Evolutionary conservation across 768 basidiomycete species (phyloP).

Genomic region (button mushroom (Agaricus bisporus)): DNA sequence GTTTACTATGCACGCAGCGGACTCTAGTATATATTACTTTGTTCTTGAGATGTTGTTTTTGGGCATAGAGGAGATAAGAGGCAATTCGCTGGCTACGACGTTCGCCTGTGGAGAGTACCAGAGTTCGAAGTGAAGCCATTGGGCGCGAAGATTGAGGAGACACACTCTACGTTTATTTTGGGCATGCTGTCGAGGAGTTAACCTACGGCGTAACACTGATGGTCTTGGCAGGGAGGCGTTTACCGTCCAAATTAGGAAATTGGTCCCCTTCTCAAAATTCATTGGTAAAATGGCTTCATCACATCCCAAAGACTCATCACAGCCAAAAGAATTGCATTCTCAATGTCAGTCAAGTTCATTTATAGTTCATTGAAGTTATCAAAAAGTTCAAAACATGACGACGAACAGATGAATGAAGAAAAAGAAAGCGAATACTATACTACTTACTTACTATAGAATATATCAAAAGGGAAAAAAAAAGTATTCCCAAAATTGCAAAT

Average conservation of each 20-base stretch:
- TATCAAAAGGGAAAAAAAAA: too few species aligned
- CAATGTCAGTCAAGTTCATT: too few species aligned
- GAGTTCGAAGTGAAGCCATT: constrained; percentile 4
- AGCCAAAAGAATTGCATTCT: too few species aligned
- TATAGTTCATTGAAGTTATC: neutral
- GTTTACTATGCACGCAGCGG: constrained; percentile 1
- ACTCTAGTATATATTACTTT: neutral
- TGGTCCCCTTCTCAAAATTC: too few species aligned
- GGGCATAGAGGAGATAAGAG: neutral
- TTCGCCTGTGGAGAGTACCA: constrained; percentile 1
- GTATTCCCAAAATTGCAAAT: too few species aligned
- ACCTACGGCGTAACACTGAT: neutral
- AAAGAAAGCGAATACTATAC: too few species aligned
- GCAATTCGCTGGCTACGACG: neutral
- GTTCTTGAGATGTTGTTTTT: neutral
- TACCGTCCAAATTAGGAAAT: neutral
- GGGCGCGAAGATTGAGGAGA: neutral
- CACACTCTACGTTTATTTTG: too few species aligned
- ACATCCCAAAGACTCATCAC: too few species aligned
- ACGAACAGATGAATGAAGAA: too few species aligned
- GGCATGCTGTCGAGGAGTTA: too few species aligned
- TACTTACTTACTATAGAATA: too few species aligned
- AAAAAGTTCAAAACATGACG: neutral
- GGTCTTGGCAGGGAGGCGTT: neutral
- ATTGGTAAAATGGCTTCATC: too few species aligned